These are phyloP conservation scores for Sanghuangporus baumii DNA, from an alignment of 1,284 basidiomycete genomes.

Conservation along the genomic window DNA sequence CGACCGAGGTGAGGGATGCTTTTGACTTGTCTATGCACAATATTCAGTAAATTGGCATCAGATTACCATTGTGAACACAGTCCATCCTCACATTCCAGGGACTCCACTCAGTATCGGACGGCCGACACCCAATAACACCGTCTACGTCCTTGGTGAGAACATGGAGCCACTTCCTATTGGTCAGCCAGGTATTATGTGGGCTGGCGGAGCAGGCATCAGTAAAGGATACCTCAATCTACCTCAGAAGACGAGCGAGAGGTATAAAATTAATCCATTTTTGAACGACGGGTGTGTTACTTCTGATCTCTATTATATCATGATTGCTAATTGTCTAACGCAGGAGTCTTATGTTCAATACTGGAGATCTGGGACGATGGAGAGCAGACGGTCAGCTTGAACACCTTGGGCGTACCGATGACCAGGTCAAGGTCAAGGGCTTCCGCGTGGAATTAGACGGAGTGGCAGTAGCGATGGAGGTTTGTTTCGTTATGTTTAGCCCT, in stretches of 20 bases:
- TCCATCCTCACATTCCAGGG: constrained; percentile 42
- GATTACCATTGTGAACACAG: constrained; percentile 58
- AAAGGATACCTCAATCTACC: constrained; percentile 50
- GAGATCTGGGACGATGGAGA: constrained; percentile 51
- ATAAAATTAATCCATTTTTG: constrained; percentile 44
- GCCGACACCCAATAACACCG: constrained; percentile 54
- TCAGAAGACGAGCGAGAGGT: constrained; percentile 48
- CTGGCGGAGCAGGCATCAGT: constrained; percentile 48
- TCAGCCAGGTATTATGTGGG: constrained; percentile 52
- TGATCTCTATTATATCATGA: neutral
- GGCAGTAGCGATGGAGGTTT: constrained; percentile 50
- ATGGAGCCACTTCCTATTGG: constrained; percentile 47
- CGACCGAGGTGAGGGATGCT: constrained; percentile 36
- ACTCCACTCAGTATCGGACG: constrained; percentile 44
- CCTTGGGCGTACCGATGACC: constrained; percentile 52
- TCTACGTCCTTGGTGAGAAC: constrained; percentile 50
- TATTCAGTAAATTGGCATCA: constrained; percentile 19
- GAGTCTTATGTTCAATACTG: constrained; percentile 54
- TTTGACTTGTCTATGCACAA: neutral
- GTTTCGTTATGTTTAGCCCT: constrained; percentile 10
- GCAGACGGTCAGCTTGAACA: constrained; percentile 47
- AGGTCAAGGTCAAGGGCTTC: constrained; percentile 55
- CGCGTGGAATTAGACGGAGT: constrained; percentile 58
- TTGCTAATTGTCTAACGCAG: constrained; percentile 25
- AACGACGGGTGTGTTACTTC: constrained; percentile 38